A percentile compares a stretch with the other conserved stretches of the same genome.
Conservation (phyloP, 306 rosid genomes). For the Cyamopsis tetragonoloba region DNA sequence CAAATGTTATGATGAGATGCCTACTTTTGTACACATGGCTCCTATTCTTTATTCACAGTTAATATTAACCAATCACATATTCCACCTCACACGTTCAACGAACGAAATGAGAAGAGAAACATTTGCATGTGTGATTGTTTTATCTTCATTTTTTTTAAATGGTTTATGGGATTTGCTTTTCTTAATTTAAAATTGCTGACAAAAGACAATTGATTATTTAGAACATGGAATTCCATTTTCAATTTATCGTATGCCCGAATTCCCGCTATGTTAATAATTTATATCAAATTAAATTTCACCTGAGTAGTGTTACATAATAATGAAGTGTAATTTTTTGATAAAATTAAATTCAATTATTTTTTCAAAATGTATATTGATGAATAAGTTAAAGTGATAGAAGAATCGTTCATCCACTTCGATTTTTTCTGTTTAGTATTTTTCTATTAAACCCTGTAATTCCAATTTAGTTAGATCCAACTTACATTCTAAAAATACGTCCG, state of each 20-base stretch:
- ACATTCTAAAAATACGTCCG: not conserved
- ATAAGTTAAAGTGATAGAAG: not conserved
- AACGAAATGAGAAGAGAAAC: slow-evolving; percentile 26
- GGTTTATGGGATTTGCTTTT: slow-evolving; percentile 24
- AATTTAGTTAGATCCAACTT: not conserved
- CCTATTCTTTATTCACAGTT: slow-evolving; percentile 18
- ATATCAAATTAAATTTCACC: not conserved
- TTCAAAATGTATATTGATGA: not conserved
- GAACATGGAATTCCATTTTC: not conserved
- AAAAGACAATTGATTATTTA: not conserved
- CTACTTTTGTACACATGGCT: slow-evolving; percentile 28
- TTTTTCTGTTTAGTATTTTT: not conserved
- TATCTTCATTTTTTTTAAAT: slow-evolving; percentile 1
- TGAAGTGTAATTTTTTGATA: too few relatives aligned
- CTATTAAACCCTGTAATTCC: not conserved
- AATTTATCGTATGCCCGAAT: not conserved
- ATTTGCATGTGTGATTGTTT: slow-evolving; percentile 37
- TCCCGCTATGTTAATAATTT: not conserved
- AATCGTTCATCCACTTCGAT: too few relatives aligned
- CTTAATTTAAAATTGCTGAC: not conserved
- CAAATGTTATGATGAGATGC: slow-evolving; percentile 38
- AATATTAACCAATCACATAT: slow-evolving; percentile 31
- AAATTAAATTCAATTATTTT: not conserved
- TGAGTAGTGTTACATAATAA: not conserved
- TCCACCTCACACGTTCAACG: slow-evolving; percentile 31